Evolutionary conservation across 495 filamentous ascomycete genomes (phyloP).

Genomic region (Aspergillus saccharolyticus): DNA sequence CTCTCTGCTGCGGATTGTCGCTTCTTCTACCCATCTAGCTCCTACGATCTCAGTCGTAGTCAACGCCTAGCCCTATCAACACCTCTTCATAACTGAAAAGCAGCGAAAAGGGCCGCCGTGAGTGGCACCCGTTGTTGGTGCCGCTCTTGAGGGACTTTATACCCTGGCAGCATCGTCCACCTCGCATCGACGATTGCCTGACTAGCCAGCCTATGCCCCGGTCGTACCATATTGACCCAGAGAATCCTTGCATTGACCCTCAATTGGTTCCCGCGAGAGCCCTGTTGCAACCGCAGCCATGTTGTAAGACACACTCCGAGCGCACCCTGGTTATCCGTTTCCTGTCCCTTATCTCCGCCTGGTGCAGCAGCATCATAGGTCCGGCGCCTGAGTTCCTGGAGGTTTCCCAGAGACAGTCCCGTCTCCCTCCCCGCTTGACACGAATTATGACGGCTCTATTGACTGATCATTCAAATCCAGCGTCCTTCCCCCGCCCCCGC

Average conservation of each 20-base stretch:
- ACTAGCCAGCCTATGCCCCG: background rate
- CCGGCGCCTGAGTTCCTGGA: background rate
- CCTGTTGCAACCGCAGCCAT: constrained; percentile 21
- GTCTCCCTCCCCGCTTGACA: constrained; percentile 4
- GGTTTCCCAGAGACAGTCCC: background rate
- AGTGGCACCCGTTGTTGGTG: constrained; percentile 3
- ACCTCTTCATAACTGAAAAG: background rate
- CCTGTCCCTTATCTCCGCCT: constrained; percentile 3
- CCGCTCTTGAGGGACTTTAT: background rate
- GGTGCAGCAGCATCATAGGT: background rate
- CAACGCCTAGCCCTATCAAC: background rate
- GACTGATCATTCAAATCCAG: constrained; percentile 38
- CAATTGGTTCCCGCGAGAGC: background rate
- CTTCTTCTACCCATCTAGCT: background rate
- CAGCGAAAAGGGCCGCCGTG: background rate
- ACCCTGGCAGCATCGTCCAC: background rate
- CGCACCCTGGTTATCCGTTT: background rate
- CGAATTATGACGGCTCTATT: constrained; percentile 6
- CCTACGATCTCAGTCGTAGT: no score
- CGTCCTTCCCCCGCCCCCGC: constrained; percentile 79
- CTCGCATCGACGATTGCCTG: constrained; percentile 2
- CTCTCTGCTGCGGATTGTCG: background rate
- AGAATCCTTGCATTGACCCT: background rate
- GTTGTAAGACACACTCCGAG: constrained; percentile 31
- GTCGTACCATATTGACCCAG: background rate